Evolutionary conservation across 129 eudicot species (phyloP), one percentile per base, ranked within the genome.

Genomic region (Lactuca saligna): DNA sequence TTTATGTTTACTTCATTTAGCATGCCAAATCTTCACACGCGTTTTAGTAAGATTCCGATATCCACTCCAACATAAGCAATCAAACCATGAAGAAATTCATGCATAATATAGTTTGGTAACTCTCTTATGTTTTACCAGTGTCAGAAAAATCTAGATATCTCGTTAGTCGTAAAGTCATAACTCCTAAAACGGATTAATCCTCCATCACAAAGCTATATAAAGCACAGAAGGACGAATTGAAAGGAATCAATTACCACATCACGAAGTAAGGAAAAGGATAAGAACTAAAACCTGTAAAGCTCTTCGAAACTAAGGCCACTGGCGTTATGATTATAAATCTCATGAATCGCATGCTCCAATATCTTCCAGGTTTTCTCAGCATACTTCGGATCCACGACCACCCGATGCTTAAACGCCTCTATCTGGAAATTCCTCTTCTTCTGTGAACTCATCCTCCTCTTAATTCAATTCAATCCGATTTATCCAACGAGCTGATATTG

Each of bases 331-430:
- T 84, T 81, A 59, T 84, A 84, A 41, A 84, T 84, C 81, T 84
- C 89, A 54, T 81, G 89, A 72, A 84, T 84, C 63, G 89, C 86
- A 63, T 84, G 89, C 53, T 84, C 89, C 71, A 84, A 53, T 48
- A 81, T 72, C 79, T 81, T 84, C 89, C 89, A 84, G 17, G 83
- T 84, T 75, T 78, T 81, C 48, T 84, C 89, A 33, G 86, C 89
- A 57, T 81, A 84, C 69, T 81, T 81, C 6, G 89, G 89, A 75
- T 84, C 89, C 73, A 84, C 86, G 67, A 84, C 88, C 37, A 84
- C 86, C 16, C 80, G 74, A 63, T 81, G 86, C 62, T 81, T 81
- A 62, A 84, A 84, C 57, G 88, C 85, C 72, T 84, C 89, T 38
- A 84, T 84, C 70, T 84, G 88, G 54, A 84, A 80, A 66, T 72